These are phyloP conservation scores for Rhytidiadelphus loreus DNA, from an alignment of 225 moss, liverwort and hornwort species.

Conservation along the genomic window DNA sequence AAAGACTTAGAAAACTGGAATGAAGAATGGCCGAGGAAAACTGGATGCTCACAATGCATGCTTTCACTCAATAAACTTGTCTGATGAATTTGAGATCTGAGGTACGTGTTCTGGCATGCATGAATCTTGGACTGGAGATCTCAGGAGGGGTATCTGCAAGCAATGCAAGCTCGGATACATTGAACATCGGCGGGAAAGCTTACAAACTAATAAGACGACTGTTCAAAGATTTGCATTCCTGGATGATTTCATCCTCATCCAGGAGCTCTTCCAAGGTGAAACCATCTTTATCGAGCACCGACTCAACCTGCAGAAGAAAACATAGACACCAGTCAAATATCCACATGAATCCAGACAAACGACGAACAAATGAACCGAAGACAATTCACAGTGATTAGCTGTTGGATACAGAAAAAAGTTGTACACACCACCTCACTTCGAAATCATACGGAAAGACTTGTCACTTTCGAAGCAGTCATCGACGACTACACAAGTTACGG, in stretches of 20 bases:
- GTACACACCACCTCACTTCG: neutral
- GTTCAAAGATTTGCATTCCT: conserved; percentile 96
- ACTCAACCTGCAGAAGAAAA: conserved; percentile 64
- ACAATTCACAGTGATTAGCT: neutral
- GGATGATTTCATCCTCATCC: conserved; percentile 97
- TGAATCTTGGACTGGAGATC: neutral
- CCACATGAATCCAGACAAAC: neutral
- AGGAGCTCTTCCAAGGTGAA: conserved; percentile 96
- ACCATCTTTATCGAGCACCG: conserved; percentile 89
- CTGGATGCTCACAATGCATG: neutral
- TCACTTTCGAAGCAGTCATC: neutral
- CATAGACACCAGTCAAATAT: neutral
- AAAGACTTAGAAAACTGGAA: neutral
- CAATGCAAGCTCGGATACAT: neutral
- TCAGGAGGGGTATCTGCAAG: neutral
- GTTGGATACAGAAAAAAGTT: neutral
- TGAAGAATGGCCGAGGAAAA: neutral
- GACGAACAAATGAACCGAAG: neutral
- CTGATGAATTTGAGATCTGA: neutral
- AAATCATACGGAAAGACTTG: neutral
- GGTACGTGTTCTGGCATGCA: neutral
- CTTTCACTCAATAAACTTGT: neutral
- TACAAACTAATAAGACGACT: conserved; percentile 88
- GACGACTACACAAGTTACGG: neutral
- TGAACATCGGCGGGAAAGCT: conserved; percentile 5